phyloP scores from a whole-genome alignment of 176 grass and related monocot genomes.

The Paspalum notatum region DNA sequence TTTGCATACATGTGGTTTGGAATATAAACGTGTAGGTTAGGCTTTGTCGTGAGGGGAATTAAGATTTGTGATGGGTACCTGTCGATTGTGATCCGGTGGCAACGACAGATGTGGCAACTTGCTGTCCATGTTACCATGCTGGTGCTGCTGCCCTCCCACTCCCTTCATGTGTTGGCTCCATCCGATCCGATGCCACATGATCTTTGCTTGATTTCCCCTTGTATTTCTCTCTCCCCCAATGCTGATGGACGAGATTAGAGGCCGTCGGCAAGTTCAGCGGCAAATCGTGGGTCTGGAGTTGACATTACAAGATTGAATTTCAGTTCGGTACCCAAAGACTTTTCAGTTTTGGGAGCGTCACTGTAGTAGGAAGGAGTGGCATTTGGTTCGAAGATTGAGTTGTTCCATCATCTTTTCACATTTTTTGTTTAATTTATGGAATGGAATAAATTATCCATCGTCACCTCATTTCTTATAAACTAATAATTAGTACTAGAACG shows the following conservation, averaged over 20 bases:
- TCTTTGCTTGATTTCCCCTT: not conserved
- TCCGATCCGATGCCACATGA: not conserved
- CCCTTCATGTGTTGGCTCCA: not conserved
- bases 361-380: too few species aligned
- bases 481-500: too few species aligned
- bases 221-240: not conserved
- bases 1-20: not conserved
- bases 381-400: too few species aligned
- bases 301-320: not conserved
- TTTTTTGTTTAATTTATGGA: too few species aligned
- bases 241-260: not conserved
- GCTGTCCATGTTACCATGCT: not conserved
- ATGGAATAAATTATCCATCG: too few species aligned
- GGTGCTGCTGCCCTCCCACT: not conserved
- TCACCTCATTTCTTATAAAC: too few species aligned
- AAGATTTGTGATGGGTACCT: slow-evolving; percentile 12
- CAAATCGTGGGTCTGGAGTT: not conserved
- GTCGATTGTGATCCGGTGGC: slow-evolving; percentile 13
- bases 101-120: slow-evolving; percentile 14
- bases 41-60: not conserved
- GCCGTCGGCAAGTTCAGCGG: not conserved
- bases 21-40: not conserved
- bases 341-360: too few species aligned
- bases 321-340: not conserved
- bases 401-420: too few species aligned